phyloP scores from a whole-genome alignment of 1,284 basidiomycete species.

The Ceratobasidium sp. region DNA sequence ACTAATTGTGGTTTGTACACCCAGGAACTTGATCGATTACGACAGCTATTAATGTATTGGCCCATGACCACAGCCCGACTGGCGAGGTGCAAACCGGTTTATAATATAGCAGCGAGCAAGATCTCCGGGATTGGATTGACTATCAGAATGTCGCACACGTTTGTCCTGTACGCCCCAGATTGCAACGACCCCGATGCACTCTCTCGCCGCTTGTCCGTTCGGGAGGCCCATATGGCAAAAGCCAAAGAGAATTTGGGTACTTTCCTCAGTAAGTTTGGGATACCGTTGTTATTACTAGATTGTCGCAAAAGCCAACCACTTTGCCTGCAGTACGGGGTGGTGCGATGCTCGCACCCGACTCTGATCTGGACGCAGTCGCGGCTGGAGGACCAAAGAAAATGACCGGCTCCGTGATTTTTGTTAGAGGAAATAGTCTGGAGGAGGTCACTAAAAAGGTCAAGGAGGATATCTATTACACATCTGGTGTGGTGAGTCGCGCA shows the following conservation, averaged over 20 bases:
- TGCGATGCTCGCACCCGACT: conserved; percentile 42
- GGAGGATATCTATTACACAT: conserved; percentile 61
- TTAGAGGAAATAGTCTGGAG: conserved; percentile 57
- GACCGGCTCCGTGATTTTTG: conserved; percentile 59
- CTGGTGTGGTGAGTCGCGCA: conserved; percentile 58
- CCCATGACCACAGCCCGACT: background rate
- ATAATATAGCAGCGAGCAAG: background rate
- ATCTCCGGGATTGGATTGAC: background rate
- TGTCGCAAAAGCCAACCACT: background rate
- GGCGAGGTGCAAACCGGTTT: background rate
- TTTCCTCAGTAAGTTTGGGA: conserved; percentile 48
- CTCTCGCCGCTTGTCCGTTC: conserved; percentile 50
- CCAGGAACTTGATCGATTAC: no score
- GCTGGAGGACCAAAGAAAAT: conserved; percentile 48
- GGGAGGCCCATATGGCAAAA: conserved; percentile 50
- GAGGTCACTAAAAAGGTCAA: conserved; percentile 59
- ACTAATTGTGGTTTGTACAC: no score
- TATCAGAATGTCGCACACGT: conserved; percentile 46
- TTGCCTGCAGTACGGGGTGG: conserved; percentile 36
- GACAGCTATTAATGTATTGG: no score
- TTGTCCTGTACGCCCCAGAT: conserved; percentile 55
- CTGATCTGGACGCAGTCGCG: conserved; percentile 26
- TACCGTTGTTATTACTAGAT: background rate
- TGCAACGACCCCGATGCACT: conserved; percentile 51
- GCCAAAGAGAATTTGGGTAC: conserved; percentile 44